Evolutionary conservation across 2,329 filamentous ascomycete genomes (phyloP).

Genomic region (Exophiala xenobiotica): DNA sequence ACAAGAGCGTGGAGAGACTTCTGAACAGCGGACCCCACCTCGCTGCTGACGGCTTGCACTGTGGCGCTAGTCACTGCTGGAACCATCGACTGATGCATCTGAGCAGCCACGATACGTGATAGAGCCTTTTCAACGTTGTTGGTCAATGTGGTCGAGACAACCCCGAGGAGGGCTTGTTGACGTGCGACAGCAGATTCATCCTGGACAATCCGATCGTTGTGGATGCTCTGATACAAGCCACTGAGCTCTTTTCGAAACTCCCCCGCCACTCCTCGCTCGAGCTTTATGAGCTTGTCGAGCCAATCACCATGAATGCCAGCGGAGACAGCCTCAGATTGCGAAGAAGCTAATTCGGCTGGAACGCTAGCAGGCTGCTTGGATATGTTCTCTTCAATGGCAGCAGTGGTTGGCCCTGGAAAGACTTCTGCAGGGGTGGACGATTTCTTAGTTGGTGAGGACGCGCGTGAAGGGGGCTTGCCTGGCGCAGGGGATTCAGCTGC

Average conservation of each 20-base stretch:
- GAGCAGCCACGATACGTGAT: slow-evolving; percentile 70
- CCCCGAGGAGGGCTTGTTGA: slow-evolving; percentile 66
- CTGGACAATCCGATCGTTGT: slow-evolving; percentile 66
- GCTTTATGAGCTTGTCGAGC: slow-evolving; percentile 60
- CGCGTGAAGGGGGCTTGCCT: slow-evolving; percentile 12
- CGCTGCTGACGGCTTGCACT: slow-evolving; percentile 66
- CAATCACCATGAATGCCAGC: slow-evolving; percentile 54
- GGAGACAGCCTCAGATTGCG: slow-evolving; percentile 32
- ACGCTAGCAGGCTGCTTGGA: background rate
- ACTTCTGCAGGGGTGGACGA: background rate
- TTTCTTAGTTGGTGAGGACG: slow-evolving; percentile 13
- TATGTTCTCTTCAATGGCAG: slow-evolving; percentile 2
- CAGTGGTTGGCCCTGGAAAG: slow-evolving; percentile 1
- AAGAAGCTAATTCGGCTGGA: slow-evolving; percentile 3
- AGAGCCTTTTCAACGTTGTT: slow-evolving; percentile 76
- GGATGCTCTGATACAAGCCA: slow-evolving; percentile 60
- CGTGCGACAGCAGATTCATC: slow-evolving; percentile 64
- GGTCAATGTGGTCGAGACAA: slow-evolving; percentile 67
- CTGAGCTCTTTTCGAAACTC: slow-evolving; percentile 57
- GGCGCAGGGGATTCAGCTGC: slow-evolving; percentile 3
- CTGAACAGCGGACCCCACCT: slow-evolving; percentile 67
- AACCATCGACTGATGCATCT: slow-evolving; percentile 72
- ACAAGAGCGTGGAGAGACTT: slow-evolving; percentile 65
- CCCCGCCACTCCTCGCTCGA: slow-evolving; percentile 44
- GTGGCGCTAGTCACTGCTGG: slow-evolving; percentile 70